Base-by-base conservation (phyloP, 129 eudicot genomes). In the Escallonia rubra region DNA sequence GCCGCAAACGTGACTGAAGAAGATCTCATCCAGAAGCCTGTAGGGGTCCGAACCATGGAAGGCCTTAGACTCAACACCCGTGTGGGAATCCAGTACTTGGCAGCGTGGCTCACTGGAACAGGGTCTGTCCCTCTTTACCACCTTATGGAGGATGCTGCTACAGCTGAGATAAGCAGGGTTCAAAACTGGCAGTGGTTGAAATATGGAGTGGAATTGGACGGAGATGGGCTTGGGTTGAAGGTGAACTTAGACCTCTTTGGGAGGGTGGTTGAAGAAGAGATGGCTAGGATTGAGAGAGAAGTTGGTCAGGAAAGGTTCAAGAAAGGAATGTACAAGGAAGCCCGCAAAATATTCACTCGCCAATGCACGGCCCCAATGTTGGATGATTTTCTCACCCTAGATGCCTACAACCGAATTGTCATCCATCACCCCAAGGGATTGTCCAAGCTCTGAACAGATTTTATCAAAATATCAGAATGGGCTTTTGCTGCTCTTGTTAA, bases 171-270 rank as follows among this genome's bases (percentile, higher is more conserved):
- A 3, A 91, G 97, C 68, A 79, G 97, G 10, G 97, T 87, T 1
- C 97, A 91, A 66, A 91, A 83, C 85, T 91, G 97, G 97, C 97
- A 91, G 85, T 91, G 97, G 97, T 64, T 87, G 61, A 91, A 77
- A 47, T 87, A 91, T 13, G 80, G 86, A 0, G 94, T 76, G 2
- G 97, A 91, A 43, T 42, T 91, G 69, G 81, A 91, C 10, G 97
- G 97, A 0, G 97, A 91, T 14, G 96, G 81, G 43, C 76, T 87
- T 0, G 96, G 96, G 4, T 88, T 87, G 14, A 69, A 63, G 69
- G 97, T 85, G 67, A 79, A 2, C 54, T 34, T 41, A 14, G 90
- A 81, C n/a, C 88, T 91, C 7, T 91, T 91, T 45, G 96, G 88
- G 46, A 68, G 86, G 58, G 90, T 88, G 5, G 94, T 88, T 0